Evolutionary conservation across 306 rosid species (phyloP).

Genomic region (Spatholobus suberectus): DNA sequence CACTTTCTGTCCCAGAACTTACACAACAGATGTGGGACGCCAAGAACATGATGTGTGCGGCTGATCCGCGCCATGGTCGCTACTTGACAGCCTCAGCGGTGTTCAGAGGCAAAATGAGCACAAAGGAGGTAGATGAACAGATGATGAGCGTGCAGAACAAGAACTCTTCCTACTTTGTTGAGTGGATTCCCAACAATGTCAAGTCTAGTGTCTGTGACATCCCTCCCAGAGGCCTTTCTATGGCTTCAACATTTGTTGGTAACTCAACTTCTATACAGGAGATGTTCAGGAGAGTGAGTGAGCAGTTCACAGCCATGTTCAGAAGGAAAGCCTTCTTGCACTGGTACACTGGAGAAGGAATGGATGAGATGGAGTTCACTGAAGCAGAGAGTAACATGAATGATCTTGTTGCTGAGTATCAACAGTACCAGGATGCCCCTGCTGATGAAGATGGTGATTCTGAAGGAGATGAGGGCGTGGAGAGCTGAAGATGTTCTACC

Average conservation of each 20-base stretch:
- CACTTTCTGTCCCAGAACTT: slow-evolving; percentile 71
- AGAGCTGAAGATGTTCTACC: slow-evolving; percentile 50
- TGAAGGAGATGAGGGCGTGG: slow-evolving; percentile 45
- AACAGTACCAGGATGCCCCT: slow-evolving; percentile 75
- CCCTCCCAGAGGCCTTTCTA: slow-evolving; percentile 64
- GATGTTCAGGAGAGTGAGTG: slow-evolving; percentile 82
- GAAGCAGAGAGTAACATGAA: slow-evolving; percentile 86
- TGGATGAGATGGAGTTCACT: slow-evolving; percentile 81
- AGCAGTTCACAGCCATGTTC: slow-evolving; percentile 84
- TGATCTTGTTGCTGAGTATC: slow-evolving; percentile 82
- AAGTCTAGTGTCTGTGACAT: slow-evolving; percentile 84
- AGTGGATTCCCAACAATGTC: slow-evolving; percentile 85
- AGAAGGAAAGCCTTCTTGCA: slow-evolving; percentile 90
- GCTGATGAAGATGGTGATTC: slow-evolving; percentile 54
- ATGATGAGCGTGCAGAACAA: slow-evolving; percentile 74
- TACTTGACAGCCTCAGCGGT: slow-evolving; percentile 81
- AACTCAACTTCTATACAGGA: slow-evolving; percentile 84
- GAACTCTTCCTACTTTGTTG: slow-evolving; percentile 76
- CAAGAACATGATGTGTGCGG: slow-evolving; percentile 81
- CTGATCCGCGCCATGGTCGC: slow-evolving; percentile 76
- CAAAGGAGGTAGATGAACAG: slow-evolving; percentile 72
- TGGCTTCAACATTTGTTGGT: slow-evolving; percentile 80
- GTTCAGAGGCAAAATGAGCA: slow-evolving; percentile 80
- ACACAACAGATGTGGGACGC: slow-evolving; percentile 88
- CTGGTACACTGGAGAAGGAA: slow-evolving; percentile 82